phyloP scores from a whole-genome alignment of 2,329 filamentous ascomycete species.

The Zymoseptoria tritici region DNA sequence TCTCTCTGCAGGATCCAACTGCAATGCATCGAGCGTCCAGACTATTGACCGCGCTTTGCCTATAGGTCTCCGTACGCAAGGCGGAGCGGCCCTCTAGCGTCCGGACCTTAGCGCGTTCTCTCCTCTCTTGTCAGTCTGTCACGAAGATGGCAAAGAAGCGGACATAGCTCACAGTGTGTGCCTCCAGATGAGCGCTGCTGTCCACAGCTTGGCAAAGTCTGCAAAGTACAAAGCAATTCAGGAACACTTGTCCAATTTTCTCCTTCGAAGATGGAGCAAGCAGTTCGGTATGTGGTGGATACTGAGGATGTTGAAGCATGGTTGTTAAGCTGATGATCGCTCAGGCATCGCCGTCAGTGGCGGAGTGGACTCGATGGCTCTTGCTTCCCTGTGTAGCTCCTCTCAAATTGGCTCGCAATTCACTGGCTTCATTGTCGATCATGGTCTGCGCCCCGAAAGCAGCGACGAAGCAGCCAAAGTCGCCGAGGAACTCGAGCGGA shows the following conservation, averaged over 20 bases:
- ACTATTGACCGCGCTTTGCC: too few relatives aligned
- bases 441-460: conserved; percentile 50
- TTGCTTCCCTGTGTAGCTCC: conserved; percentile 64
- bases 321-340: background rate
- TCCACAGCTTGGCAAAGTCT: background rate
- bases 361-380: conserved; percentile 95
- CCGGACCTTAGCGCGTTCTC: background rate
- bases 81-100: too few relatives aligned
- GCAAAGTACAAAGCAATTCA: background rate
- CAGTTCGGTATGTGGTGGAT: background rate
- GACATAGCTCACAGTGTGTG: background rate
- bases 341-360: conserved; percentile 72
- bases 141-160: background rate
- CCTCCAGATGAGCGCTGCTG: background rate
- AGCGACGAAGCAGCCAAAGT: conserved; percentile 48
- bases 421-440: conserved; percentile 55
- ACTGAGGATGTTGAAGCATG: background rate
- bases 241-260: background rate
- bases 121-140: background rate
- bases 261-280: background rate
- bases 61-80: too few relatives aligned
- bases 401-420: conserved; percentile 26
- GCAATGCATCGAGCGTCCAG: too few relatives aligned
- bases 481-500: conserved; percentile 22
- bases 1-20: too few relatives aligned